phyloP scores from a whole-genome alignment of 805 yeast genomes.

The Yamadazyma tumulicola region DNA sequence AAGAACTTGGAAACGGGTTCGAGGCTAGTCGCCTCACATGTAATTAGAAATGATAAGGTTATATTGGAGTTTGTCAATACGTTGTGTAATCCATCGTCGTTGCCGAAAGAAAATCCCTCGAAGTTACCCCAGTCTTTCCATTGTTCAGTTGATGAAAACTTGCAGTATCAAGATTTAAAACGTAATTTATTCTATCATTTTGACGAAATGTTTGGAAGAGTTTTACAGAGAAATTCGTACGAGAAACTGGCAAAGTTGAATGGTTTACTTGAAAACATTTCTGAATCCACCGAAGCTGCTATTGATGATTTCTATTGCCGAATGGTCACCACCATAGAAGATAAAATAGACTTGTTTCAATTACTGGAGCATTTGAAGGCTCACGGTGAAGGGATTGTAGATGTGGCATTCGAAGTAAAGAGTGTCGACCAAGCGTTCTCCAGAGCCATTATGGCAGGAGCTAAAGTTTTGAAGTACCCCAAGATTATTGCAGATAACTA shows the following conservation, averaged over 20 bases:
- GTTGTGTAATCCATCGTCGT: conserved; percentile 20
- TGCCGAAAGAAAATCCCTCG: conserved; percentile 6
- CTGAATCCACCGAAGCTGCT: neutral
- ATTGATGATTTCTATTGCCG: conserved; percentile 5
- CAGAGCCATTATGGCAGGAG: conserved; percentile 54
- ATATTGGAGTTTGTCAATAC: conserved; percentile 46
- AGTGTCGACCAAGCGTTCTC: conserved; percentile 44
- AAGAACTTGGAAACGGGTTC: conserved; percentile 70
- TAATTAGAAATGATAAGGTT: conserved; percentile 54
- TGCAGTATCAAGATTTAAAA: conserved; percentile 2
- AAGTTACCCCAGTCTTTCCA: conserved; percentile 5
- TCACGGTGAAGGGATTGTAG: conserved; percentile 84
- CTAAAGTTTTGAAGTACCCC: conserved; percentile 30
- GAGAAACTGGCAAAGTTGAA: neutral
- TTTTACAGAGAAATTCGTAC: conserved; percentile 3
- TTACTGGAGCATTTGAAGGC: conserved; percentile 15
- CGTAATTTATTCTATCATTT: conserved; percentile 1
- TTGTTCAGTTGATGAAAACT: conserved; percentile 4
- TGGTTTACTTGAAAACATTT: neutral
- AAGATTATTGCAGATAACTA: conserved; percentile 33
- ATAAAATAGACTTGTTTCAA: conserved; percentile 5
- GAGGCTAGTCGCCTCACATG: conserved; percentile 52
- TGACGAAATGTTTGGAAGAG: neutral
- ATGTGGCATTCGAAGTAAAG: conserved; percentile 63
- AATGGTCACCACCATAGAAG: conserved; percentile 4